Conservation (phyloP, 164 flowering plant genomes). For the Chimonanthus praecox region DNA sequence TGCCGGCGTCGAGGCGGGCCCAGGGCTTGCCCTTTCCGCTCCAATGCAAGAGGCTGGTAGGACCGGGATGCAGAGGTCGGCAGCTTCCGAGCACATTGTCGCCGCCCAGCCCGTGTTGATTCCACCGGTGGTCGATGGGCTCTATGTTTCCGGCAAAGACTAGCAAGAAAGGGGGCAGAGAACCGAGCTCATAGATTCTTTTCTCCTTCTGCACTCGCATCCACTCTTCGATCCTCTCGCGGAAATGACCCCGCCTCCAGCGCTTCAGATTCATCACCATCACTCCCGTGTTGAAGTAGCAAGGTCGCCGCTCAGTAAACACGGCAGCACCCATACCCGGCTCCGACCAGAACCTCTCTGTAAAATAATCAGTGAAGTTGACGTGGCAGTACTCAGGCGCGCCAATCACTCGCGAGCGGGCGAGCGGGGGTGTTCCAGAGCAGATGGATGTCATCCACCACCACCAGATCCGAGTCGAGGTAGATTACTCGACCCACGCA, state of each 20-base stretch:
- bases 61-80: constrained; percentile 80
- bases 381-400: constrained; percentile 97
- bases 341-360: constrained; percentile 52
- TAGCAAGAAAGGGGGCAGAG: constrained; percentile 80
- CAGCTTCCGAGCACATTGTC: constrained; percentile 89
- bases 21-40: constrained; percentile 96
- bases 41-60: constrained; percentile 87
- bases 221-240: constrained; percentile 78
- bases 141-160: constrained; percentile 88
- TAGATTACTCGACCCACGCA: constrained; percentile 71
- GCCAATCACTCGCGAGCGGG: constrained; percentile 49
- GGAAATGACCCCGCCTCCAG: constrained; percentile 74
- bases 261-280: constrained; percentile 82
- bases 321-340: constrained; percentile 27
- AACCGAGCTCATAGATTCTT: constrained; percentile 91
- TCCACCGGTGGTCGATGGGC: constrained; percentile 92
- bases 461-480: constrained; percentile 80
- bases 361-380: constrained; percentile 82
- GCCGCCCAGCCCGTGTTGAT: constrained; percentile 92
- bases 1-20: constrained; percentile 64
- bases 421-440: constrained; percentile 61
- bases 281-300: constrained; percentile 76
- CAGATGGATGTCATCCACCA: constrained; percentile 74
- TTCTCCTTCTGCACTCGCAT: constrained; percentile 79
- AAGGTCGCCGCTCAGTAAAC: constrained; percentile 40